Evolutionary conservation across 441 rosid species (phyloP).

Genomic region (Raphanus hybrid): DNA sequence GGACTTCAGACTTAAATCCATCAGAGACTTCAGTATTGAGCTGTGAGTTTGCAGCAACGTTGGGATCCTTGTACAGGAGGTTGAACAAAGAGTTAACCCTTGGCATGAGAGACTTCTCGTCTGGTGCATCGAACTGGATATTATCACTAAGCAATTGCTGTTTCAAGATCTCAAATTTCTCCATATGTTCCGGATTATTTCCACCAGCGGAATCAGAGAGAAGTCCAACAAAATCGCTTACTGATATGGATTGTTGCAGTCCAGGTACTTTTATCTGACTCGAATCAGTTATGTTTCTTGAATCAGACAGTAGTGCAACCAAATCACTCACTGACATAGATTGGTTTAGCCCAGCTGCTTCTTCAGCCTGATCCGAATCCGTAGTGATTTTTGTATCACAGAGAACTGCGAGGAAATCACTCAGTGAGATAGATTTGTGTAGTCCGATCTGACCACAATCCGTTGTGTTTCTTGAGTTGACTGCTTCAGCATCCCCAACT

Average conservation of each 20-base stretch:
- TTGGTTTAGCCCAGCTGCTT: constrained; percentile 33
- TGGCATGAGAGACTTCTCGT: constrained; percentile 94
- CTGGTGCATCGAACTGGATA: constrained; percentile 75
- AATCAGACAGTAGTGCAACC: constrained; percentile 44
- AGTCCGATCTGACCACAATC: constrained; percentile 63
- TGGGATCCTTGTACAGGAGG: constrained; percentile 84
- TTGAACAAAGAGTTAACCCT: constrained; percentile 95
- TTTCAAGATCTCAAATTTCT: constrained; percentile 73
- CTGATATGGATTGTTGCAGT: constrained; percentile 81
- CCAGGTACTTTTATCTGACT: constrained; percentile 90
- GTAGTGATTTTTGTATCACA: constrained; percentile 51
- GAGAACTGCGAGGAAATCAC: constrained; percentile 76
- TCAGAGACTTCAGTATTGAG: constrained; percentile 51
- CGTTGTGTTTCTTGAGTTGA: constrained; percentile 58
- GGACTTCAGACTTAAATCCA: constrained; percentile 50
- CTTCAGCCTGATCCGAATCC: constrained; percentile 72
- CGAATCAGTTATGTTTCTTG: constrained; percentile 61
- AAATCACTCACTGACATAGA: constrained; percentile 45
- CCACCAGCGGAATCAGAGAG: constrained; percentile 68
- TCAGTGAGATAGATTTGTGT: constrained; percentile 85
- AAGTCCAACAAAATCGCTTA: constrained; percentile 82
- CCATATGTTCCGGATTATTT: constrained; percentile 55
- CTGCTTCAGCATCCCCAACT: constrained; percentile 60
- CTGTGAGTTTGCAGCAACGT: constrained; percentile 59
- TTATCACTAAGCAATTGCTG: constrained; percentile 83